Base-by-base conservation (phyloP, 257 asterid species). In the Penstemon newberryi region DNA sequence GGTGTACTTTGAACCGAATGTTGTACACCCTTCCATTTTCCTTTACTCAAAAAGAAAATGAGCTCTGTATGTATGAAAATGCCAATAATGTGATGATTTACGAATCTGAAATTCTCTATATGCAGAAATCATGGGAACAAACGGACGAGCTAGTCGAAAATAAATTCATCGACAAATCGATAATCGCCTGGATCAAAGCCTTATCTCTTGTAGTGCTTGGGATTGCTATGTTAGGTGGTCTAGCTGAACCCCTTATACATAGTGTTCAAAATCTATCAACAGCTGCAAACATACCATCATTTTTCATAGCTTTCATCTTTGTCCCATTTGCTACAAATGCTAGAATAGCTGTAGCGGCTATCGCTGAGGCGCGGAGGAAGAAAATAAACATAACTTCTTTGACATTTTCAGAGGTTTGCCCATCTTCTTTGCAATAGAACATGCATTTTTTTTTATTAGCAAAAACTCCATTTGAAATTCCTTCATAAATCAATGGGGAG, bases 321-420 rank as follows among this genome's bases (percentile, higher is more conserved):
- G 79, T 85, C 57, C 92, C 92, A 0, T 61, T 85, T 73, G 86
- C 92, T 3, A 79, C 95, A 15, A 85, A 79, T 67, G 90, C 92
- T 7, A 73, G 86, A n/a, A 18, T 85, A 63, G 85, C 88, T 7
- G 77, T 84, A 40, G 82, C 92, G 8, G 80, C 86, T 10, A 75
- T 88, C 70, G 61, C 4, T 0, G 86, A 85, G 66, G 81, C 90
- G 39, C 69, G 81, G 5, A 67, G 41, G 66, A 83, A 80, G 83
- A 84, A 77, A 68, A 66, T 63, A 10, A 77, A 79, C 18, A 75
- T 3, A 82, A 25, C 33, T 25, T 25, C 33, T 25, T 25, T 25
- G 33, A 25, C 33, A 25, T 25, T 25, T 25, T 25, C 33, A 25
- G 33, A 25, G 33, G 33, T 25, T 25, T 0, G 33, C 33, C 1